phyloP scores from a whole-genome alignment of 495 filamentous ascomycete genomes.

The Talaromyces borbonicus region DNA sequence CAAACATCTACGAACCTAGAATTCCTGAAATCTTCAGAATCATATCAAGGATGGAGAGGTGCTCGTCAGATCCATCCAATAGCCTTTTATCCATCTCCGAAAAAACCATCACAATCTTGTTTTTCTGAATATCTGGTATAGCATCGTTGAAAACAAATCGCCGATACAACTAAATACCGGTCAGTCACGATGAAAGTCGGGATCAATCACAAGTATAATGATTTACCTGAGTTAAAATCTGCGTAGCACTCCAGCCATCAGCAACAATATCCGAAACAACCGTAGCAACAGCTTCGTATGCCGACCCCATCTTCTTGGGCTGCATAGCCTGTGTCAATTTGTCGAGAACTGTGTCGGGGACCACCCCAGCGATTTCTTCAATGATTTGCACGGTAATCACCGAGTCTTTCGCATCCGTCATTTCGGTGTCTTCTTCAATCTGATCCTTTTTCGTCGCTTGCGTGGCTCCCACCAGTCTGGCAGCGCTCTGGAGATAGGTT shows the following conservation, averaged over 20 bases:
- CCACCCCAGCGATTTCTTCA: slow-evolving; percentile 93
- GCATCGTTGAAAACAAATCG: slow-evolving; percentile 73
- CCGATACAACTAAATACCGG: slow-evolving; percentile 60
- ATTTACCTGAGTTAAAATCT: slow-evolving; percentile 67
- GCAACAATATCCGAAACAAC: slow-evolving; percentile 84
- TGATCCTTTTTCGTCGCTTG: slow-evolving; percentile 31
- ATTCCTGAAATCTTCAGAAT: slow-evolving; percentile 70
- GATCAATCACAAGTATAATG: not conserved
- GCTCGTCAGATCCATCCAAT: slow-evolving; percentile 96
- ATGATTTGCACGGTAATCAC: slow-evolving; percentile 66
- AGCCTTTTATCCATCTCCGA: slow-evolving; percentile 89
- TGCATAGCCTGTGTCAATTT: slow-evolving; percentile 66
- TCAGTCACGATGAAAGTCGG: not conserved
- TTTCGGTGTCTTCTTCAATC: slow-evolving; percentile 42
- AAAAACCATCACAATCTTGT: slow-evolving; percentile 79
- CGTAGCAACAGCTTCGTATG: slow-evolving; percentile 64
- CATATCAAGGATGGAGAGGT: slow-evolving; percentile 80
- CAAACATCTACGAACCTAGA: slow-evolving; percentile 27
- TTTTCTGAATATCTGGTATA: slow-evolving; percentile 76
- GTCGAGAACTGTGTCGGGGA: slow-evolving; percentile 66
- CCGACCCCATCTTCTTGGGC: slow-evolving; percentile 50
- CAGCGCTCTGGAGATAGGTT: slow-evolving; percentile 88
- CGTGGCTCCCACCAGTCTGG: slow-evolving; percentile 60
- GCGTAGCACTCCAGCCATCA: slow-evolving; percentile 96
- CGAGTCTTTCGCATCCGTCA: slow-evolving; percentile 24